Evolutionary conservation across 2,329 filamentous ascomycete genomes (phyloP).

Genomic region (Penicillium sp.): DNA sequence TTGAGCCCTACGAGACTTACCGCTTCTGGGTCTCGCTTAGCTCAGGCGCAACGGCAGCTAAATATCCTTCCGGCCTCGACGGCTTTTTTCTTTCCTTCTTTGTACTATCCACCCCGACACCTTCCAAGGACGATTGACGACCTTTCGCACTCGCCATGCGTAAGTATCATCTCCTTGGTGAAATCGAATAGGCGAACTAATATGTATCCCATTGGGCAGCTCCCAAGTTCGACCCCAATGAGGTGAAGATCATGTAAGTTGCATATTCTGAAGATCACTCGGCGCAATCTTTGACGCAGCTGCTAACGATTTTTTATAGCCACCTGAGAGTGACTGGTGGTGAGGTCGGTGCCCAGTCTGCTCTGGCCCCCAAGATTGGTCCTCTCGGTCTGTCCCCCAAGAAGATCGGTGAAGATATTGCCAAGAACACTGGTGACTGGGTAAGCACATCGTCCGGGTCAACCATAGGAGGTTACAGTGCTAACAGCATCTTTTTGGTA

Average conservation of each 20-base stretch:
- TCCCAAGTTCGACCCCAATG: constrained; percentile 97
- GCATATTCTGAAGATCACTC: no score
- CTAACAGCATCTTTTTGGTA: no score
- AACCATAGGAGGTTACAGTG: no score
- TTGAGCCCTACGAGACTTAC: no score
- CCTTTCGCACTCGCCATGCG: constrained; percentile 63
- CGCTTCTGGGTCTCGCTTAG: no score
- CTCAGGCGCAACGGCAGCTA: no score
- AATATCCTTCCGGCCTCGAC: no score
- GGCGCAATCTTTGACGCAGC: no score
- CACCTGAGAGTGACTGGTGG: constrained; percentile 96
- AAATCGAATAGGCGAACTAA: constrained; percentile 41
- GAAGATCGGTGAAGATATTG: constrained; percentile 99
- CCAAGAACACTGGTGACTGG: constrained; percentile 99
- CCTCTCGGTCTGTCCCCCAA: constrained; percentile 97
- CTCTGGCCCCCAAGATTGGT: constrained; percentile 98
- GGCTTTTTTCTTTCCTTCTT: constrained; percentile 22
- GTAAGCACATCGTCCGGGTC: no score
- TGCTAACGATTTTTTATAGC: constrained; percentile 47
- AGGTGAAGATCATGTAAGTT: constrained; percentile 93
- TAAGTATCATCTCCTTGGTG: constrained; percentile 61
- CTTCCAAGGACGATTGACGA: constrained; percentile 54
- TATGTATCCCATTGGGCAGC: constrained; percentile 51
- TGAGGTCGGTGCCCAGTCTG: constrained; percentile 97
- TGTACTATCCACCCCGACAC: constrained; percentile 29